Conservation (phyloP, 306 rosid genomes). For the Pyrus pyrifolia region DNA sequence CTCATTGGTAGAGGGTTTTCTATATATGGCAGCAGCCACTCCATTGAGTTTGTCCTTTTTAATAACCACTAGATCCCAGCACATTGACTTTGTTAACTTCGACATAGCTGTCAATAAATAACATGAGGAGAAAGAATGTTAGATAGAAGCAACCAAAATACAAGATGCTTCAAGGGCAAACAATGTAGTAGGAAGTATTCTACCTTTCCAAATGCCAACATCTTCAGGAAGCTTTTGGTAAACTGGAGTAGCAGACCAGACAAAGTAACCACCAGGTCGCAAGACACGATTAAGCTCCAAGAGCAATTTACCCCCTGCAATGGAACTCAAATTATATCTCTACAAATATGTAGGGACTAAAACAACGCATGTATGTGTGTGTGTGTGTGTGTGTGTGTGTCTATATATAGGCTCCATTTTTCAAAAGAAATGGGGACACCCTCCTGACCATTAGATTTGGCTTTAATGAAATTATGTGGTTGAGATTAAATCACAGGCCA, state of each 20-base stretch:
- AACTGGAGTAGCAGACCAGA: constrained; percentile 95
- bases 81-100: constrained; percentile 61
- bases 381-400: too few species aligned
- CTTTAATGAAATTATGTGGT: too few species aligned
- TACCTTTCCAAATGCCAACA: constrained; percentile 75
- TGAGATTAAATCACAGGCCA: too few species aligned
- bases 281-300: constrained; percentile 76
- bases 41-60: constrained; percentile 54
- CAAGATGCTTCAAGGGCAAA: constrained; percentile 1
- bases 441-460: too few species aligned
- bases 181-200: neutral
- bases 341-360: neutral
- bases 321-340: constrained; percentile 9
- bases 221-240: constrained; percentile 69
- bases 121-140: neutral
- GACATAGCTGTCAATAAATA: constrained; percentile 53
- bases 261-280: constrained; percentile 91
- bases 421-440: too few species aligned
- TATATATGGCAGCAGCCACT: constrained; percentile 71
- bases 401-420: too few species aligned
- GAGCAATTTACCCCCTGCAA: constrained; percentile 73
- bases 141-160: constrained; percentile 8
- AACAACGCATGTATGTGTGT: neutral
- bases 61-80: constrained; percentile 71
- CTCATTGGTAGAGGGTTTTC: constrained; percentile 73